These are phyloP conservation scores for Cercospora beticola DNA, from an alignment of 2,329 filamentous ascomycete species.

Conservation along the genomic window DNA sequence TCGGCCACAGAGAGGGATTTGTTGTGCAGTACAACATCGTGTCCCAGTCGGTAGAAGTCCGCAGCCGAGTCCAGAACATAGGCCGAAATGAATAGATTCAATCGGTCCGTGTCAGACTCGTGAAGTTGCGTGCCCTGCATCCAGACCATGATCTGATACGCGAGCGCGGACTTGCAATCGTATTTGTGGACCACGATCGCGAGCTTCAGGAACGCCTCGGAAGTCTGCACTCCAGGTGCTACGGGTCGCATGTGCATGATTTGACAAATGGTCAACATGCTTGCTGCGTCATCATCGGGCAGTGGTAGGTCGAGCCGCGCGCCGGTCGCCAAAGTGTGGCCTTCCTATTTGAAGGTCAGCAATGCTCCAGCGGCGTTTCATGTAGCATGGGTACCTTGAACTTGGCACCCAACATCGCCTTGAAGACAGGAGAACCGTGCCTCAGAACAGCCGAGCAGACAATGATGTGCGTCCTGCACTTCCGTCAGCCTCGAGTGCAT, in stretches of 20 bases:
- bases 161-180: not conserved
- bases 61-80: not conserved
- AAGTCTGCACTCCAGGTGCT: not conserved
- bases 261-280: not conserved
- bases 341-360: not conserved
- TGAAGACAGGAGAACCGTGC: conserved; percentile 19
- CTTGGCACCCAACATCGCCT: conserved; percentile 10
- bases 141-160: not conserved
- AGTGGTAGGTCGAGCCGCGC: not conserved
- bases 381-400: not conserved
- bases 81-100: not conserved
- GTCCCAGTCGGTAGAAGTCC: not conserved
- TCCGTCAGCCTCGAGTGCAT: not conserved
- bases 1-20: not conserved
- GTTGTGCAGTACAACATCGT: not conserved
- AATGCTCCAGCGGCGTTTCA: no score
- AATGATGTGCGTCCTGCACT: not conserved
- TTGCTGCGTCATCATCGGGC: not conserved
- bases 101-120: not conserved
- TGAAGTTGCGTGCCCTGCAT: not conserved
- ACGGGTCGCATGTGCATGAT: not conserved
- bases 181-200: not conserved
- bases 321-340: not conserved
- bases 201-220: not conserved
- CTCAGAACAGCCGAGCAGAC: conserved; percentile 13